Evolutionary conservation across 306 rosid species (phyloP), one percentile per base, ranked within the genome.

Genomic region (Inga laurina): DNA sequence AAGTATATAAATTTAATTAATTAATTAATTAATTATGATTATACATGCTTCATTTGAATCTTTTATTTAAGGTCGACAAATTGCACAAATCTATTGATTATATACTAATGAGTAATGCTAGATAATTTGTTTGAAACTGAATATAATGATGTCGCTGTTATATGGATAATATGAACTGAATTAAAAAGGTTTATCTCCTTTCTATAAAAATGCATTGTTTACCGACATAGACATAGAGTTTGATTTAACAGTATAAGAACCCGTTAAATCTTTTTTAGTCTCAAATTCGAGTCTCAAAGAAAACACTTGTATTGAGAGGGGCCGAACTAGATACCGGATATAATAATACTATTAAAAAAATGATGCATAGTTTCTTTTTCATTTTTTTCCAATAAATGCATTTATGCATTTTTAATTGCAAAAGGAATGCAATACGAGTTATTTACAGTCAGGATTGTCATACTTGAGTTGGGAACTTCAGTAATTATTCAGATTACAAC

Each of bases 81-180:
- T 32, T 32, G 3, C 34, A 32, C 34, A 32, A 32, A 32, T 32
- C 34, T 32, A 32, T 32, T 32, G 34, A 32, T 73, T 69, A 64
- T 24, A 73, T 84, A 65, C 57, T 61, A 71, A 62, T 54, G 46
- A 70, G 49, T 78, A 75, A 68, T 74, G 34, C 22, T 68, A 48
- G 78, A 54, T 84, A 21, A 68, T 27, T 79, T 52, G 46, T 64
- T 81, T 74, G 30, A 70, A 54, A 7, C n/a, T 54, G 62, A 56
- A 56, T 21, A 22, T 59, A 34, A 37, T 72, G 62, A 70, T 56
- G 12, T 34, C 18, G 21, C 79, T 22, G 30, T 34, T 66, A 12
- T 74, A n/a, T 41, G 16, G 43, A n/a, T 75, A 22, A 19, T 49
- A 80, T 51, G 49, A 62, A 48, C 32, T 16, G 39, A 39, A 32